Percentiles rank a stretch among this genome's conserved stretches.
Conservation (phyloP, 2,329 filamentous ascomycete species). For the Pseudocercospora macadamiae region DNA sequence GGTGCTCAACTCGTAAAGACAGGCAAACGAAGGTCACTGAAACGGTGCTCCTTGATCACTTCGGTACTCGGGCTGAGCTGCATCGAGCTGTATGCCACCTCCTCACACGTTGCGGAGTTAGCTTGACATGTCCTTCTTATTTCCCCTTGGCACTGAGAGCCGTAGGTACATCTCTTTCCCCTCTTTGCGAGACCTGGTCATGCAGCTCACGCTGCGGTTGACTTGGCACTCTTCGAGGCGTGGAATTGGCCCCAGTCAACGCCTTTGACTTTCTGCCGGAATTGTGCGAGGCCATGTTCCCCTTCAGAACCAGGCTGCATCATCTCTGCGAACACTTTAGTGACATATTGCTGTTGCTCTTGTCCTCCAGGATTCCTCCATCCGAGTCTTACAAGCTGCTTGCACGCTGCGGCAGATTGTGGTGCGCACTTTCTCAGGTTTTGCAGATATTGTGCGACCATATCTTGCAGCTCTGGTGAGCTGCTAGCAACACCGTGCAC, state of each 20-base stretch:
- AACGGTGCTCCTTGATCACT: too few relatives aligned
- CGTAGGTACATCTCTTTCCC: neutral
- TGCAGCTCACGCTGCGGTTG: conserved; percentile 3
- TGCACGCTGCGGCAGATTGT: conserved; percentile 18
- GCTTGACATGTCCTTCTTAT: neutral
- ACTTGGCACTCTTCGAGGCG: neutral
- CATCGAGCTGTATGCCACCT: neutral
- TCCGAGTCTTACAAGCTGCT: conserved; percentile 22
- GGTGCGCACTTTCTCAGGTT: conserved; percentile 22
- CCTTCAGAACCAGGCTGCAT: conserved; percentile 25
- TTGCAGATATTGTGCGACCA: conserved; percentile 15
- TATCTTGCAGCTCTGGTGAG: conserved; percentile 1
- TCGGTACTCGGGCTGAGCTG: neutral
- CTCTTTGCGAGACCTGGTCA: too few relatives aligned
- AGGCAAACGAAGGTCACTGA: neutral
- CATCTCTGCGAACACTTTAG: conserved; percentile 24
- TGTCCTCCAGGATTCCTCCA: conserved; percentile 21
- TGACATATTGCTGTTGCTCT: conserved; percentile 19
- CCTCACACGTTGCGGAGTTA: neutral
- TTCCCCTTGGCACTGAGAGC: neutral
- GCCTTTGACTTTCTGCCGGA: conserved; percentile 21
- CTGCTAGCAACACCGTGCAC: conserved; percentile 16
- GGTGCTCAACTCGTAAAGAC: neutral
- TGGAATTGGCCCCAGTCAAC: conserved; percentile 20
- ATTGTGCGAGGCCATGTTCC: conserved; percentile 23